A percentile compares a stretch with the other conserved stretches of the same genome.
Conservation (phyloP, 805 yeast species). For the Zygosaccharomyces bailii region DNA sequence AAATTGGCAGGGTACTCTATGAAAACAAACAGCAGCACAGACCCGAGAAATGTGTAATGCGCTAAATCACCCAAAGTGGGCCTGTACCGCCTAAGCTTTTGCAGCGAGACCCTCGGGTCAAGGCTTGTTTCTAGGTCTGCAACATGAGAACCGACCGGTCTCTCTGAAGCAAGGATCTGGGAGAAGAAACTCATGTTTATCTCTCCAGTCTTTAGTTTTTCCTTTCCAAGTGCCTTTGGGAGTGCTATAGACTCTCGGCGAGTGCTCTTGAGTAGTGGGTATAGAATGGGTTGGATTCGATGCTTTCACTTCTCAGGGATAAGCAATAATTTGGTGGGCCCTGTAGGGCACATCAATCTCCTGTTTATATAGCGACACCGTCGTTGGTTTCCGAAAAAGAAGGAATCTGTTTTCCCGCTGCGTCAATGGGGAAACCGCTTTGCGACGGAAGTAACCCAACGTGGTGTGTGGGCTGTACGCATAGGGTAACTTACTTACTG, state of each 20-base stretch:
- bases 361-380: conserved; percentile 1
- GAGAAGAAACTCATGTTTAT: conserved; percentile 4
- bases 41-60: conserved; percentile 48
- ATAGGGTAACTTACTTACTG: not conserved
- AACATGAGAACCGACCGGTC: conserved; percentile 46
- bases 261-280: not conserved
- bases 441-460: not conserved
- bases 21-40: conserved; percentile 57
- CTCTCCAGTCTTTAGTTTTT: not conserved
- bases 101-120: conserved; percentile 42
- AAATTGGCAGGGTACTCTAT: conserved; percentile 54
- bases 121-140: conserved; percentile 51
- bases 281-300: not conserved
- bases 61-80: conserved; percentile 48
- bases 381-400: not conserved
- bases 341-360: not conserved
- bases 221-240: not conserved
- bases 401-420: not conserved
- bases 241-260: not conserved
- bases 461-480: not conserved
- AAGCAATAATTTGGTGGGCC: not conserved
- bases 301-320: not conserved
- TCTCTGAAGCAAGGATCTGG: conserved; percentile 51
- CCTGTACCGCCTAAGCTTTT: conserved; percentile 41
- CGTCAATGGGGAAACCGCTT: not conserved